Evolutionary conservation across 352 stramenopile species (phyloP).

Genomic region (Elongisporangium undulatum): DNA sequence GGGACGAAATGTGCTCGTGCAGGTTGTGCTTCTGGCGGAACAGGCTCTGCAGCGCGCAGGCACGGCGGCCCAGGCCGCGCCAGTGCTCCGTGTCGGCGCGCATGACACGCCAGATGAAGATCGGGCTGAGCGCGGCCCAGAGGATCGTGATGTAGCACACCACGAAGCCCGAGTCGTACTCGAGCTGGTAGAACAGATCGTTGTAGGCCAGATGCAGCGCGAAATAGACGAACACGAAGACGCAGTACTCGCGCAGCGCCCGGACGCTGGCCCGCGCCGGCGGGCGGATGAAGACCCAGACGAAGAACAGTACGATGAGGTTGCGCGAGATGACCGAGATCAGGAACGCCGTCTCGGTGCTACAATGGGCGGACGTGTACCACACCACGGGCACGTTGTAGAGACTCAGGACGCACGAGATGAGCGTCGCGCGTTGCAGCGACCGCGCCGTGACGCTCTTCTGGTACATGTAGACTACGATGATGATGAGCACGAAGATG

Average conservation of each 20-base stretch:
- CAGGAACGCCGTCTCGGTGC: slow-evolving; percentile 22
- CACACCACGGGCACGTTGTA: slow-evolving; percentile 61
- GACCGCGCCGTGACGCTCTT: slow-evolving; percentile 47
- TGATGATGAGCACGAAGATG: slow-evolving; percentile 61
- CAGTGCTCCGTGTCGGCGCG: slow-evolving; percentile 71
- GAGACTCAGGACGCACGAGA: slow-evolving; percentile 37
- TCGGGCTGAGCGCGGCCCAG: slow-evolving; percentile 47
- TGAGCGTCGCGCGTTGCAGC: slow-evolving; percentile 29
- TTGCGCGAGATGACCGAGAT: slow-evolving; percentile 26
- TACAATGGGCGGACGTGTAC: slow-evolving; percentile 13
- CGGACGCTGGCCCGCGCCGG: slow-evolving; percentile 37
- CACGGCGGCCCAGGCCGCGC: slow-evolving; percentile 54
- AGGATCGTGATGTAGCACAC: slow-evolving; percentile 33
- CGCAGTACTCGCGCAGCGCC: slow-evolving; percentile 55
- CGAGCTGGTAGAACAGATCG: slow-evolving; percentile 25
- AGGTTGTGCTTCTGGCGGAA: slow-evolving; percentile 49
- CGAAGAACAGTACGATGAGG: slow-evolving; percentile 33
- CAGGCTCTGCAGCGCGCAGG: slow-evolving; percentile 41
- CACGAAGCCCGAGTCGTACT: slow-evolving; percentile 22
- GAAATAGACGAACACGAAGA: slow-evolving; percentile 42
- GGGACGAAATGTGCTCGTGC: slow-evolving; percentile 50
- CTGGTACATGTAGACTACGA: slow-evolving; percentile 62
- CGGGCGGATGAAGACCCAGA: slow-evolving; percentile 35
- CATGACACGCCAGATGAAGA: slow-evolving; percentile 70
- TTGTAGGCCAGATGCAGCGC: slow-evolving; percentile 30